phyloP scores from a whole-genome alignment of 108 stramenopile species.

The Poteriospumella lacustris region DNA sequence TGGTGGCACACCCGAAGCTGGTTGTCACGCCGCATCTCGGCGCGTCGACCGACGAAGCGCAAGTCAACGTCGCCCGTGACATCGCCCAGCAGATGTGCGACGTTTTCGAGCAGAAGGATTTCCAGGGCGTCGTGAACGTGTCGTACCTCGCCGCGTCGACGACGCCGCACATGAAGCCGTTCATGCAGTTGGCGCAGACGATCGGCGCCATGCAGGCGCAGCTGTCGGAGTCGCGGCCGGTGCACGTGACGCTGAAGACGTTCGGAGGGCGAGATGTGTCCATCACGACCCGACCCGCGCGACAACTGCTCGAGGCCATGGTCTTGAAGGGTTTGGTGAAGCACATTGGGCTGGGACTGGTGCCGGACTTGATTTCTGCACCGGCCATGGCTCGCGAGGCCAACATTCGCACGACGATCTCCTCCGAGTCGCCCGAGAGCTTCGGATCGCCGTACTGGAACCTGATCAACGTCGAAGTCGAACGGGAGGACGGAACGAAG shows the following conservation, averaged over 20 bases:
- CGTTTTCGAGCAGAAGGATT: conserved; percentile 48
- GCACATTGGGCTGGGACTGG: conserved; percentile 27
- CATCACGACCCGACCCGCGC: conserved; percentile 35
- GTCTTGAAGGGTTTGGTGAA: conserved; percentile 47
- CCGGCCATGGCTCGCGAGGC: conserved; percentile 45
- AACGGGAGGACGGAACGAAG: conserved; percentile 36
- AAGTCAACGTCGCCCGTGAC: conserved; percentile 53
- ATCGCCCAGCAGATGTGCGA: conserved; percentile 54
- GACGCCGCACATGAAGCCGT: conserved; percentile 15
- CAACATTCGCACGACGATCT: conserved; percentile 34
- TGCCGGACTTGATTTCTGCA: conserved; percentile 46
- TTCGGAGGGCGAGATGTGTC: conserved; percentile 43
- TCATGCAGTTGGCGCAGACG: conserved; percentile 37
- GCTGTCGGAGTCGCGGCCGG: conserved; percentile 24
- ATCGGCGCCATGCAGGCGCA: conserved; percentile 46
- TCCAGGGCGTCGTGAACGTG: conserved; percentile 52
- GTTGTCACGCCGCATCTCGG: conserved; percentile 52
- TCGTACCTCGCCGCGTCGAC: conserved; percentile 47
- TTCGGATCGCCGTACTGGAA: conserved; percentile 47
- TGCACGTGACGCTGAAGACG: conserved; percentile 31
- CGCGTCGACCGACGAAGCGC: conserved; percentile 51
- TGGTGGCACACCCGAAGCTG: conserved; percentile 47
- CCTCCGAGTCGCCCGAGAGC: not conserved
- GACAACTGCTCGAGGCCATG: conserved; percentile 39
- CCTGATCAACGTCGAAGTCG: conserved; percentile 41